Conservation (phyloP, 2,329 filamentous ascomycete genomes). For the Paraconiothyrium brasiliense region DNA sequence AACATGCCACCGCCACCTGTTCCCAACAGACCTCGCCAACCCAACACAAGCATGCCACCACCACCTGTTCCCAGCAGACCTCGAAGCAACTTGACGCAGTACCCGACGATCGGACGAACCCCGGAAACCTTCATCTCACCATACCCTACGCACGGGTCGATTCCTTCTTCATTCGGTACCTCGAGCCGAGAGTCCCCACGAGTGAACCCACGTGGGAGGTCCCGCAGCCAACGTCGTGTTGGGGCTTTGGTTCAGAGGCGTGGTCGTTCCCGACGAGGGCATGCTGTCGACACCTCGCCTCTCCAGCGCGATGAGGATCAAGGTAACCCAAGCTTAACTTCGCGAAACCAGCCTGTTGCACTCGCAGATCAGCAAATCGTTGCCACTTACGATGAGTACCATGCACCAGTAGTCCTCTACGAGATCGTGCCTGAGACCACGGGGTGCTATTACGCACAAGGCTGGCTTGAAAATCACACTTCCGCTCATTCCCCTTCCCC, state of each 20-base stretch:
- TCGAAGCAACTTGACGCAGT: too few species aligned
- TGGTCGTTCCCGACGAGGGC: background rate
- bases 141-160: too few species aligned
- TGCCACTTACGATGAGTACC: conserved; percentile 32
- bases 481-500: background rate
- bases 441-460: conserved; percentile 14
- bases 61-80: too few species aligned
- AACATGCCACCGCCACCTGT: background rate
- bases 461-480: conserved; percentile 20
- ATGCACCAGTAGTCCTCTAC: conserved; percentile 34
- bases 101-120: too few species aligned
- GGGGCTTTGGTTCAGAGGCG: too few species aligned
- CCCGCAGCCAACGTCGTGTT: background rate
- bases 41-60: background rate
- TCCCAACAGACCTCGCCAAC: background rate
- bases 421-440: conserved; percentile 23
- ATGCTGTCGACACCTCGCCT: background rate
- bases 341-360: conserved; percentile 6
- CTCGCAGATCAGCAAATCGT: conserved; percentile 27
- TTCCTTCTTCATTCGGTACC: too few species aligned
- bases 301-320: background rate
- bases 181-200: background rate
- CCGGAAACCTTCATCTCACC: too few species aligned
- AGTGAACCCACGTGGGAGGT: background rate
- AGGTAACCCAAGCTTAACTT: background rate